A percentile compares a stretch with the other conserved stretches of the same genome.
phyloP scores from a whole-genome alignment of 257 asterid species.

The Scutellaria galericulata region DNA sequence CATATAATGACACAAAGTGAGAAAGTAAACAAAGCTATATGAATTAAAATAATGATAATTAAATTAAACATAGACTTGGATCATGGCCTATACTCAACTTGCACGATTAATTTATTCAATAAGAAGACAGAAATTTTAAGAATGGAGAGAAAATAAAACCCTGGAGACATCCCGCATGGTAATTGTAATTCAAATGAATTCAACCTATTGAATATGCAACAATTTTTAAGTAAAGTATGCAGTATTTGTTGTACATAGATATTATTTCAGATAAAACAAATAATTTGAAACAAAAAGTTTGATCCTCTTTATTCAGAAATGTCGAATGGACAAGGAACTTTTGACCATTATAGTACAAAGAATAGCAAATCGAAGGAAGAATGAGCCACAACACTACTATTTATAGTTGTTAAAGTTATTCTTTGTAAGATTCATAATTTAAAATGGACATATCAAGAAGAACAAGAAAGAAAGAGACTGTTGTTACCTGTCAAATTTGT shows the following conservation, averaged over 20 bases:
- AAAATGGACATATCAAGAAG: background rate
- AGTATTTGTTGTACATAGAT: background rate
- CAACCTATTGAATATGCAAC: background rate
- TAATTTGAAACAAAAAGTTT: background rate
- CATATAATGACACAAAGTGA: conserved; percentile 1
- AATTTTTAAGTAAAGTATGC: background rate
- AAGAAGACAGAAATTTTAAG: background rate
- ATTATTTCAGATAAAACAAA: background rate
- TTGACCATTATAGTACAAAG: conserved; percentile 2
- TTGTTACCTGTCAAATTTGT: conserved; percentile 76
- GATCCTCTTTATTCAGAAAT: conserved; percentile 19
- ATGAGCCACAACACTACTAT: background rate
- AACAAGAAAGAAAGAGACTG: background rate
- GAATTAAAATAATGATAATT: background rate
- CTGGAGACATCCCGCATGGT: background rate
- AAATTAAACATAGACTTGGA: background rate
- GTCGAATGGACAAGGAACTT: background rate
- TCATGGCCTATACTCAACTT: background rate
- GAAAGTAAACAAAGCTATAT: conserved; percentile 1
- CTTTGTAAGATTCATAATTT: background rate
- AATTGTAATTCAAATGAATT: background rate
- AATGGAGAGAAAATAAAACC: background rate
- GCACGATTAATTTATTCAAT: background rate
- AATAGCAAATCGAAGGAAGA: conserved; percentile 8
- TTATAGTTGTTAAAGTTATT: background rate